Evolutionary conservation across 257 asterid species (phyloP), one percentile per base, ranked within the genome.

Genomic region (Vinca minor): DNA sequence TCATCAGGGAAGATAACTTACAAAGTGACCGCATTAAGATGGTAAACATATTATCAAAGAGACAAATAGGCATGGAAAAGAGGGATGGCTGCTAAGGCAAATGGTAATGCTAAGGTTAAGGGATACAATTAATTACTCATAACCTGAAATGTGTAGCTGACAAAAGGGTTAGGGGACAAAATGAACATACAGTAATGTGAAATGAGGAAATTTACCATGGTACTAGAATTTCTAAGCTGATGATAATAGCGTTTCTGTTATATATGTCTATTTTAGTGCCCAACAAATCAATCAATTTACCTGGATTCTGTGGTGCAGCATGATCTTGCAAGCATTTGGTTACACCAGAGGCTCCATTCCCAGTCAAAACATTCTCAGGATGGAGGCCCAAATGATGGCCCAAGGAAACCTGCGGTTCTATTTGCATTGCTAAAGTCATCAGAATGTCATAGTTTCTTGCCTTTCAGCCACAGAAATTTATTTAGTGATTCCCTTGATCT

Each of bases 381-480:
- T 67, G 77, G 65, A 67, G 76, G 72, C 65, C 63, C 64, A 74
- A 76, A 77, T 74, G 83, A 73, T 71, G 50, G 53, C 74, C 90
- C 63, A 78, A 60, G 46, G 96, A 66, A 70, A 86, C 74, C 75
- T 67, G 95, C 8, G 75, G 71, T 75, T 85, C 95, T 94, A 83
- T 83, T 73, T 74, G 67, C 66, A 75, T n/a, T 48, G 55, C 29
- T 65, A 61, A 75, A 64, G 26, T 71, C 77, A 74, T 78, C 77
- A 72, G 18, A 48, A 46, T 64, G 62, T 64, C 58, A 8, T 36
- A 39, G 7, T 18, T 48, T 66, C 36, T 35, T 36, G 28, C 46
- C n/a, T 32, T 44, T 41, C 28, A 12, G n/a, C 58, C 53, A 32
- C 77, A 44, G 56, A 67, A 62, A 41, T 31, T 8, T 18, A 25